These are phyloP conservation scores for Apiospora pterosperma DNA, from an alignment of 2,329 filamentous ascomycete species.

Conservation along the genomic window DNA sequence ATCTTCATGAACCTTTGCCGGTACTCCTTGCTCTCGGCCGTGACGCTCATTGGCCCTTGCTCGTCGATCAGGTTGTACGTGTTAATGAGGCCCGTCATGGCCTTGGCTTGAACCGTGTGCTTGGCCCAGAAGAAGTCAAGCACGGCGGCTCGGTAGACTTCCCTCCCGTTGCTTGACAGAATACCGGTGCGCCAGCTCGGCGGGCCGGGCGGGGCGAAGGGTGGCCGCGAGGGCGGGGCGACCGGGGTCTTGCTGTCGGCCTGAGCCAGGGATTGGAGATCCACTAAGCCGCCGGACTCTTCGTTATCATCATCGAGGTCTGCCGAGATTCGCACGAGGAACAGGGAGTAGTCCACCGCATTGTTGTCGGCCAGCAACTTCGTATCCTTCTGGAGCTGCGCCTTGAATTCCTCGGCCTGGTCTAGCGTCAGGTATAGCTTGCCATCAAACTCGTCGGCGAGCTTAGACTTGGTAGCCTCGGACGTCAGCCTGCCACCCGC, in stretches of 20 bases:
- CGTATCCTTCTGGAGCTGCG: constrained; percentile 58
- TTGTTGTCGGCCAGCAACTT: constrained; percentile 58
- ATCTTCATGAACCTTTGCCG: constrained; percentile 49
- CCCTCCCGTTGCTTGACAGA: constrained; percentile 57
- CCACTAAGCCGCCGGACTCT: background rate
- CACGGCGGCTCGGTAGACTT: constrained; percentile 64
- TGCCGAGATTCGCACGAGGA: constrained; percentile 53
- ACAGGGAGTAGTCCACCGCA: constrained; percentile 73
- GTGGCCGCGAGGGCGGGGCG: constrained; percentile 23
- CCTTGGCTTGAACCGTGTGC: constrained; percentile 62
- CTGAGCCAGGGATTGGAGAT: background rate
- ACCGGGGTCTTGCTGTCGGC: constrained; percentile 10
- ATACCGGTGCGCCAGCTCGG: constrained; percentile 62
- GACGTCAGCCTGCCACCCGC: constrained; percentile 60
- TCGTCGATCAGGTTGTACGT: constrained; percentile 60
- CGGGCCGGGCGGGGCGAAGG: constrained; percentile 29
- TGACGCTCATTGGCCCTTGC: constrained; percentile 72
- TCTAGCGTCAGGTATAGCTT: constrained; percentile 55
- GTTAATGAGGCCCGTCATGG: constrained; percentile 63
- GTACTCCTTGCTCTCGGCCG: constrained; percentile 66
- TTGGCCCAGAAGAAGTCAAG: constrained; percentile 80
- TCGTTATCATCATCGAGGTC: background rate
- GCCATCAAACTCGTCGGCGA: constrained; percentile 66
- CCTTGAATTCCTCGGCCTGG: constrained; percentile 54
- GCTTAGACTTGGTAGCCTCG: constrained; percentile 60